phyloP scores from a whole-genome alignment of 805 yeast genomes.

The Metschnikowia shivogae region DNA sequence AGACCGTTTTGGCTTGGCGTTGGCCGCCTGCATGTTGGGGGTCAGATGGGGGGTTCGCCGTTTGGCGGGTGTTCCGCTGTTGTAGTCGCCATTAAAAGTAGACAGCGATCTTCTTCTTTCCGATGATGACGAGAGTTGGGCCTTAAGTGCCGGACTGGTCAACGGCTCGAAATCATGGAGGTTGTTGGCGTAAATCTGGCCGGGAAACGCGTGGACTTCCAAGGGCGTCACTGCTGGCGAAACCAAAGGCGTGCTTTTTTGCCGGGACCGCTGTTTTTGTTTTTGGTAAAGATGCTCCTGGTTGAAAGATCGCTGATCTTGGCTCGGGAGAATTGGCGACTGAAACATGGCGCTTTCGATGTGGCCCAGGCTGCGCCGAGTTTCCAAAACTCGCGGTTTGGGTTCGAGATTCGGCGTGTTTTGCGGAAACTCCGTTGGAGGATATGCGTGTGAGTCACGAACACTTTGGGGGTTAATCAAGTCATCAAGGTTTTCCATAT shows the following conservation, averaged over 20 bases:
- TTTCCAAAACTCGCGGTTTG: background rate
- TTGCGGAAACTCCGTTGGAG: slow-evolving; percentile 17
- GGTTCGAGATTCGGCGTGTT: slow-evolving; percentile 17
- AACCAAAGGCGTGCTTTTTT: slow-evolving; percentile 55
- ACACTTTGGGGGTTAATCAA: slow-evolving; percentile 15
- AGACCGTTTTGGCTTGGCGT: slow-evolving; percentile 28
- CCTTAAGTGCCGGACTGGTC: slow-evolving; percentile 67
- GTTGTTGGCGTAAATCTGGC: slow-evolving; percentile 15
- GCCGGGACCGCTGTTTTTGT: slow-evolving; percentile 19
- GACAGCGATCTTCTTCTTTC: slow-evolving; percentile 34
- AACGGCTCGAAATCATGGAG: slow-evolving; percentile 44
- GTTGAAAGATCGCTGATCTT: slow-evolving; percentile 38
- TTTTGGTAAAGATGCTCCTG: slow-evolving; percentile 40
- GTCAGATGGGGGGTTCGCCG: slow-evolving; percentile 44
- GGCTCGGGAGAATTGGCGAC: slow-evolving; percentile 41
- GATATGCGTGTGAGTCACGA: slow-evolving; percentile 16
- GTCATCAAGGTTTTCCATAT: slow-evolving; percentile 10
- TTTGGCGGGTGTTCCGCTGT: slow-evolving; percentile 21
- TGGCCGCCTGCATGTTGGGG: slow-evolving; percentile 30
- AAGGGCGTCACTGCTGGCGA: slow-evolving; percentile 73
- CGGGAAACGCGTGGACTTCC: slow-evolving; percentile 32
- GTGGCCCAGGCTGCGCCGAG: background rate
- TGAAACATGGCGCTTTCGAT: slow-evolving; percentile 9
- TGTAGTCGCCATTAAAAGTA: slow-evolving; percentile 27
- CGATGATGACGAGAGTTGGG: slow-evolving; percentile 19